Conservation (phyloP, 2,329 filamentous ascomycete species). For the Diaporthe ilicicola region DNA sequence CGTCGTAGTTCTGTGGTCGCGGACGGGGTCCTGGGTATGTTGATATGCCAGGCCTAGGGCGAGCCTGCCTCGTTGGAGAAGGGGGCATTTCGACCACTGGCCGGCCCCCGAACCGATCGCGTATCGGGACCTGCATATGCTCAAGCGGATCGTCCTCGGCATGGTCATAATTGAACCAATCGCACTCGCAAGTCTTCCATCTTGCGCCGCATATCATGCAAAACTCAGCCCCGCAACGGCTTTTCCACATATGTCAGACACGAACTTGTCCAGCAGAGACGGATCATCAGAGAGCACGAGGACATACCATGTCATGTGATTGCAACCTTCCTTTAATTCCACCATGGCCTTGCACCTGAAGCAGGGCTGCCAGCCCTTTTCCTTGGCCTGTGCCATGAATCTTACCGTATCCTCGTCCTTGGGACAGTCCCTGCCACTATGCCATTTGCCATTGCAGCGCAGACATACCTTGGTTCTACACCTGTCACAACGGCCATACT, state of each 20-base stretch:
- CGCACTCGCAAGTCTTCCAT: conserved; percentile 86
- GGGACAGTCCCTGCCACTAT: conserved; percentile 74
- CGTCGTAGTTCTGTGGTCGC: conserved; percentile 52
- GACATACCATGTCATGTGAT: conserved; percentile 86
- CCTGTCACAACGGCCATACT: conserved; percentile 73
- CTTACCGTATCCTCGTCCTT: conserved; percentile 72
- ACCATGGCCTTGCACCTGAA: conserved; percentile 78
- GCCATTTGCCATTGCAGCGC: conserved; percentile 78
- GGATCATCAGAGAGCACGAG: background rate
- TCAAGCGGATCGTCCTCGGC: conserved; percentile 63
- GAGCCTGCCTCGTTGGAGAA: conserved; percentile 44
- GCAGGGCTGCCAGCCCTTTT: conserved; percentile 79
- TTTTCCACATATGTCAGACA: conserved; percentile 37
- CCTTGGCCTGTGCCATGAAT: conserved; percentile 71
- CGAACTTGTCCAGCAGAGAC: background rate
- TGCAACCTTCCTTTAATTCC: conserved; percentile 83
- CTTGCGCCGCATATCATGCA: conserved; percentile 85
- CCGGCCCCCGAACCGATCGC: conserved; percentile 34
- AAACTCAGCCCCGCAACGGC: conserved; percentile 83
- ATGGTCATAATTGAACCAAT: conserved; percentile 75
- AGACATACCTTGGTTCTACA: conserved; percentile 81
- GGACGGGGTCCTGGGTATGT: conserved; percentile 37
- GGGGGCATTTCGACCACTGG: conserved; percentile 33
- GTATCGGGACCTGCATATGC: conserved; percentile 56
- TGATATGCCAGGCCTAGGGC: conserved; percentile 38